Evolutionary conservation across 345 rosid species (phyloP).

Genomic region (Bruguiera parviflora): DNA sequence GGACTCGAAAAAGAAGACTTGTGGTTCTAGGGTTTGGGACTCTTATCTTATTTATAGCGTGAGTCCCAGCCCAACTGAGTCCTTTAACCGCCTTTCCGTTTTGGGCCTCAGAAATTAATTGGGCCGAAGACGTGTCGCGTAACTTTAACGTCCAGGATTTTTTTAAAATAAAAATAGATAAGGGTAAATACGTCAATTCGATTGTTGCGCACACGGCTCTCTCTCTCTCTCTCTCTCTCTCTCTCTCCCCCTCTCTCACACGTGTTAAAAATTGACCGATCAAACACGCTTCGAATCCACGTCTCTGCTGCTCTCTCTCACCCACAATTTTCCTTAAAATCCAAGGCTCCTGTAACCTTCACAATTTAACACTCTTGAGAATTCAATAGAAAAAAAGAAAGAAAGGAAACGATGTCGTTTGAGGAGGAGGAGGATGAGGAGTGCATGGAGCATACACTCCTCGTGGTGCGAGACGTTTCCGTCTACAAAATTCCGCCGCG

Average conservation of each 20-base stretch:
- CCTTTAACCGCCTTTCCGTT: too few relatives aligned
- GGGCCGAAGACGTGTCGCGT: too few relatives aligned
- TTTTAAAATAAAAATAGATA: too few relatives aligned
- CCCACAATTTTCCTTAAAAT: neutral
- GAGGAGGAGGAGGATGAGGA: conserved; percentile 77
- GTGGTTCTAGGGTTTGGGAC: too few relatives aligned
- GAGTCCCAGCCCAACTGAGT: neutral
- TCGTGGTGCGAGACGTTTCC: conserved; percentile 89
- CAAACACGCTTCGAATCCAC: conserved; percentile 27
- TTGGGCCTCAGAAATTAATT: too few relatives aligned
- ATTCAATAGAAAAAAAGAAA: neutral
- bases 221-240: neutral
- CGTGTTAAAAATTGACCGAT: conserved; percentile 24
- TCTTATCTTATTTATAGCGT: too few relatives aligned
- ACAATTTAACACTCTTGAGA: neutral
- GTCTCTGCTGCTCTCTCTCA: conserved; percentile 21
- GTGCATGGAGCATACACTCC: conserved; percentile 83
- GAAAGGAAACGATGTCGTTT: conserved; percentile 53
- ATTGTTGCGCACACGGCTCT: neutral
- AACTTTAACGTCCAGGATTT: too few relatives aligned
- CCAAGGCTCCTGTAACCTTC: neutral
- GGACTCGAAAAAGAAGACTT: too few relatives aligned
- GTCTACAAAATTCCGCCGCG: conserved; percentile 95
- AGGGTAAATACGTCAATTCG: conserved; percentile 1
- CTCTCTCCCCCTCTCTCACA: neutral